Evolutionary conservation across 2,329 filamentous ascomycete genomes (phyloP).

Genomic region (Podosphaera xanthii): DNA sequence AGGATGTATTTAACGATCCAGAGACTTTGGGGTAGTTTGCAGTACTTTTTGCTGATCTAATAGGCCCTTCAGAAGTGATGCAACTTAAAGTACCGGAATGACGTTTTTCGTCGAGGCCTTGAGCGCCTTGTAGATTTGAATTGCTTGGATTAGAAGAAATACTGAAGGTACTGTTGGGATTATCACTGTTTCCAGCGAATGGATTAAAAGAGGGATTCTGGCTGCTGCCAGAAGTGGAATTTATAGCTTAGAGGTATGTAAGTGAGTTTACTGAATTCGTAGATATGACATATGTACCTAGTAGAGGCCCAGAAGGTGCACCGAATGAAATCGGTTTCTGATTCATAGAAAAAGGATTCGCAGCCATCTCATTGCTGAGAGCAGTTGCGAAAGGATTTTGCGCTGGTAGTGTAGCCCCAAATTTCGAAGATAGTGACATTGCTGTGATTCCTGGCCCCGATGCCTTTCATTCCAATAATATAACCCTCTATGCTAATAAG

Average conservation of each 20-base stretch:
- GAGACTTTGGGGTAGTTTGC: not conserved
- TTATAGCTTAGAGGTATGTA: not conserved
- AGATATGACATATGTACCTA: not conserved
- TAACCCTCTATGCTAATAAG: too few species aligned
- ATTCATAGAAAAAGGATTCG: not conserved
- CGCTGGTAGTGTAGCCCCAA: not conserved
- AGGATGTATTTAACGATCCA: not conserved
- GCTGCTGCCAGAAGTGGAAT: not conserved
- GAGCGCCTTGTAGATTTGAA: too few species aligned
- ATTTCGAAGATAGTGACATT: too few species aligned
- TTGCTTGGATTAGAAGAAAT: not conserved
- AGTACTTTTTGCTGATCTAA: not conserved
- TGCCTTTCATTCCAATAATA: too few species aligned
- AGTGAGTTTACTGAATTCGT: not conserved
- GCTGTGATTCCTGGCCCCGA: too few species aligned
- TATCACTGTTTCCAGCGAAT: conserved; percentile 3
- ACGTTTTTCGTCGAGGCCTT: not conserved
- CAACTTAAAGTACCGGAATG: not conserved
- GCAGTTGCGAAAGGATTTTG: not conserved
- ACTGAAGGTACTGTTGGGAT: not conserved
- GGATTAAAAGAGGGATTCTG: not conserved
- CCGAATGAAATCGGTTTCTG: not conserved
- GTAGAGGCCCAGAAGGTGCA: not conserved
- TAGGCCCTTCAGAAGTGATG: not conserved
- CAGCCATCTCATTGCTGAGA: not conserved